Evolutionary conservation across 257 asterid species (phyloP).

Genomic region (Capsicum pubescens): DNA sequence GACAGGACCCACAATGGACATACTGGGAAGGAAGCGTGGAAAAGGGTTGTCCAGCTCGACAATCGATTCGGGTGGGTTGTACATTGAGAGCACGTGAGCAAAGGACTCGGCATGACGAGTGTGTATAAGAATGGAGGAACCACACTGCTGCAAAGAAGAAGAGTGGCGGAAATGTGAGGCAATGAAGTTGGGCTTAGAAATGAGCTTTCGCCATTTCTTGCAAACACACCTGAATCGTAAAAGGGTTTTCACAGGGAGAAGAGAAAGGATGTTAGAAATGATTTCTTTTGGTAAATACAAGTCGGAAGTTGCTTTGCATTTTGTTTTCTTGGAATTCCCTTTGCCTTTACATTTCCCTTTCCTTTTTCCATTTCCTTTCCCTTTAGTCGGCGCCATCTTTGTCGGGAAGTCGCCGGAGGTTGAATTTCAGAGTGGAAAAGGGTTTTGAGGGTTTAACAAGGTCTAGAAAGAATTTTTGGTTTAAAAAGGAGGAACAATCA

Average conservation of each 20-base stretch:
- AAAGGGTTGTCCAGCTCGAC: neutral
- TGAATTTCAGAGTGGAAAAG: too few species aligned
- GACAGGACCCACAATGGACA: neutral
- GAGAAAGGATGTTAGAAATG: neutral
- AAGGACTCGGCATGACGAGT: too few species aligned
- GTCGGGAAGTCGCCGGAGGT: neutral
- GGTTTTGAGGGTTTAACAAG: too few species aligned
- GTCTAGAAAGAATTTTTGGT: too few species aligned
- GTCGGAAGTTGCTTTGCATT: neutral
- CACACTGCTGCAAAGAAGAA: too few species aligned
- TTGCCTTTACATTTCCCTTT: too few species aligned
- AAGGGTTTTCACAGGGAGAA: conserved; percentile 19
- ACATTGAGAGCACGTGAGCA: too few species aligned
- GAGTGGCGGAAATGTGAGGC: neutral
- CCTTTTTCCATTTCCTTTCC: too few species aligned
- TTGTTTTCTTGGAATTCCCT: neutral
- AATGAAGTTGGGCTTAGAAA: neutral
- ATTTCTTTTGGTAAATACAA: neutral
- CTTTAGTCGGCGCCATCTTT: neutral
- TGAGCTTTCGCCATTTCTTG: conserved; percentile 23
- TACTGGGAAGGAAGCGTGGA: neutral
- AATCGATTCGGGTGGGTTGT: neutral
- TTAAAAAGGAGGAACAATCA: too few species aligned
- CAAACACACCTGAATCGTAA: conserved; percentile 29
- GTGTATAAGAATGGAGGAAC: too few species aligned